A percentile compares a stretch with the other conserved stretches of the same genome.
Evolutionary conservation across 345 rosid species (phyloP).

Genomic region (Dovyalis caffra): DNA sequence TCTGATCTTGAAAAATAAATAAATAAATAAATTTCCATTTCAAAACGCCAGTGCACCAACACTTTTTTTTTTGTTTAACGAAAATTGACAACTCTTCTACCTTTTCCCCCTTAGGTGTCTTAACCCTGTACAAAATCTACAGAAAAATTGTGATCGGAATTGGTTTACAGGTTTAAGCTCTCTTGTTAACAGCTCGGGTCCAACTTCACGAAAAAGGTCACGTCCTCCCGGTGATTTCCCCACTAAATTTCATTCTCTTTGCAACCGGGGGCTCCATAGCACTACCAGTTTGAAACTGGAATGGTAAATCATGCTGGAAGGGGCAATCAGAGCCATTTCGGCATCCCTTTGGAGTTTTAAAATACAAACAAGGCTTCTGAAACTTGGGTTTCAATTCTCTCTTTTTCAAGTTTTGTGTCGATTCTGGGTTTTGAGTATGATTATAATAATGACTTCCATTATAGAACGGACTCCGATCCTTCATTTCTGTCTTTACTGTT

Average conservation of each 20-base stretch:
- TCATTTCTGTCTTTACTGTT: constrained; percentile 29
- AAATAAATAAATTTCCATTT: too few relatives aligned
- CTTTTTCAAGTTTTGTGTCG: constrained; percentile 20
- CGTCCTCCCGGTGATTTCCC: constrained; percentile 23
- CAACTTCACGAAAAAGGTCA: background rate
- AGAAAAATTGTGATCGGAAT: background rate
- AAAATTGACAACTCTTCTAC: background rate
- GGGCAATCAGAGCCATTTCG: constrained; percentile 44
- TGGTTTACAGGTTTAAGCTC: background rate
- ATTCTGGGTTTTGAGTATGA: constrained; percentile 12
- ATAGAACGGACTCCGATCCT: constrained; percentile 9
- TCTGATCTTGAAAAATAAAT: too few relatives aligned
- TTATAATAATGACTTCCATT: constrained; percentile 7
- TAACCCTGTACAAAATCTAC: background rate
- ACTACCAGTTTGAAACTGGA: constrained; percentile 21
- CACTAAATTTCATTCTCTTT: constrained; percentile 46
- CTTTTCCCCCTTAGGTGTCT: too few relatives aligned
- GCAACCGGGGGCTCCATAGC: constrained; percentile 28
- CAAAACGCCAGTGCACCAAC: too few relatives aligned
- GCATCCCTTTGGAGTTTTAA: constrained; percentile 48
- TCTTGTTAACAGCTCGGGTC: background rate
- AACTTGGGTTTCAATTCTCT: constrained; percentile 29
- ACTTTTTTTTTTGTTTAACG: too few relatives aligned
- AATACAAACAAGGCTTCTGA: constrained; percentile 44
- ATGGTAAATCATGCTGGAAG: constrained; percentile 39